phyloP scores from a whole-genome alignment of 768 basidiomycete genomes.

The Hygrocybe punicea region DNA sequence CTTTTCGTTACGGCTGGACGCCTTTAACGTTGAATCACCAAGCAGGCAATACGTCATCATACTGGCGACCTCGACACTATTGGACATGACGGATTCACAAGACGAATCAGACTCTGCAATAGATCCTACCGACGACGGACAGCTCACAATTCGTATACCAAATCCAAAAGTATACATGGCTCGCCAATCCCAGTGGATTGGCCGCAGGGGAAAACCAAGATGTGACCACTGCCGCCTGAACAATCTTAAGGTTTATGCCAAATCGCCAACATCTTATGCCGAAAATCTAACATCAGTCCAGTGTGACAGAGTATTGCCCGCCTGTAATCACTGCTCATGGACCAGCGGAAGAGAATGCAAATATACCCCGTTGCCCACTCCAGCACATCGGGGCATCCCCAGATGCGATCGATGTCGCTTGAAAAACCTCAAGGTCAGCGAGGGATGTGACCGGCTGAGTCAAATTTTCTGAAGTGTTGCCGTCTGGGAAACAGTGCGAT shows the following conservation, averaged over 20 bases:
- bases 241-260: constrained; percentile 59
- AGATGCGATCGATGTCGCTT: constrained; percentile 68
- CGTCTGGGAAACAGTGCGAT: constrained; percentile 51
- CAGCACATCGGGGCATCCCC: constrained; percentile 71
- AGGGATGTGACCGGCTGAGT: not conserved
- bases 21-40: not conserved
- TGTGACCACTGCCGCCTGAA: constrained; percentile 71
- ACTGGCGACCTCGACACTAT: not conserved
- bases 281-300: constrained; percentile 25
- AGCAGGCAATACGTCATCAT: not conserved
- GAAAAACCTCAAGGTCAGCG: constrained; percentile 60
- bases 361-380: constrained; percentile 71
- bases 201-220: constrained; percentile 68
- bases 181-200: constrained; percentile 71
- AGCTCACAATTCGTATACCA: constrained; percentile 62
- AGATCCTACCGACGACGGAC: constrained; percentile 46
- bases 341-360: constrained; percentile 60
- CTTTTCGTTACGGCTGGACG: not conserved
- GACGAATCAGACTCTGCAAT: constrained; percentile 39
- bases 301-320: constrained; percentile 70
- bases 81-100: constrained; percentile 10
- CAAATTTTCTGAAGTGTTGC: not conserved
- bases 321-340: constrained; percentile 71
- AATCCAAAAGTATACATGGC: constrained; percentile 66
- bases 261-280: not conserved